Evolutionary conservation across 2,329 filamentous ascomycete species (phyloP), one percentile per base, ranked within the genome.

Genomic region (Stylonectria norvegica): DNA sequence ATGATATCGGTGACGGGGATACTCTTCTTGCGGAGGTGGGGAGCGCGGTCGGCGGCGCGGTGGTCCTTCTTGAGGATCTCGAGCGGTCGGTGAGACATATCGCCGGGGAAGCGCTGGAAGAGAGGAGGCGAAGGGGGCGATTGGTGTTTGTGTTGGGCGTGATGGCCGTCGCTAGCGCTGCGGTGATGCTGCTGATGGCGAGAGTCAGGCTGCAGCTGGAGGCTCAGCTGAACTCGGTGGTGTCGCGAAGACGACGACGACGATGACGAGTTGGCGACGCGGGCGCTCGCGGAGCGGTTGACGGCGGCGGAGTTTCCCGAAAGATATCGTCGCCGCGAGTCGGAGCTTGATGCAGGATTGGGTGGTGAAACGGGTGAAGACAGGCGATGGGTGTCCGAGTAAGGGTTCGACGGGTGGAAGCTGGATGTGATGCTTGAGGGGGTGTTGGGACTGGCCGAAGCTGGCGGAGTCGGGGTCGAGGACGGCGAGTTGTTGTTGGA

Each of bases 1-100:
- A 97, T 93, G 7, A 75, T 72, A 62, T 97, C 90, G 2, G 87
- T 77, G 18, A 82, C 78, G 12, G 84, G 73, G 55, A 82, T 71
- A 56, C 75, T 77, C 60, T 79, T 83, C 52, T 73, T 76, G 59
- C 82, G 85, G 53, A 75, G 76, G 34, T 86, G 73, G 60, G 85
- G 83, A 2, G 78, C 78, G 35, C 82, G 79, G 57, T 87, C 69
- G n/a, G 85, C 84, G 35, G 72, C 70, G 53, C 78, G 81, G 40
- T 71, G 72, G 45, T 88, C 81, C 36, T 74, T 71, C 47, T 73
- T 73, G 53, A 89, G 70, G 42, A 80, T 75, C 30, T 86, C 82
- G 15, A 89, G 74, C 2, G 86, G 85, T 28, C 81, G 69, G 50
- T 80, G 73, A 38, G 76, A 79, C 63, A 75, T 73, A 57, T 86